Percentiles rank a stretch among this genome's conserved stretches.
Evolutionary conservation across 2,329 filamentous ascomycete genomes (phyloP).

Genomic region (Neonectria coccinea): DNA sequence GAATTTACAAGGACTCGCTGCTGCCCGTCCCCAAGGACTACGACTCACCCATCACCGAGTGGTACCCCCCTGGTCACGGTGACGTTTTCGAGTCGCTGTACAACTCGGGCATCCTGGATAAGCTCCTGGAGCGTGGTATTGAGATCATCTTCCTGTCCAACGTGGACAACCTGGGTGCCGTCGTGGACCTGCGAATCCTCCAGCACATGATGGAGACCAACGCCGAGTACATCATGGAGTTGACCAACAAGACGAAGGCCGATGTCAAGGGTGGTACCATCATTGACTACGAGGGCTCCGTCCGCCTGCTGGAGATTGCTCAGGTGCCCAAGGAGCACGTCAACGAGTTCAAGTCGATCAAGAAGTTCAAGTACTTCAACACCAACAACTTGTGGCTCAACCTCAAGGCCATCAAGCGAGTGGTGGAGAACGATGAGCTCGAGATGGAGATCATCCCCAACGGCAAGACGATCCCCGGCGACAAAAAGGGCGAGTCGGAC

Average conservation of each 20-base stretch:
- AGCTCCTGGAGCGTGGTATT: constrained; percentile 93
- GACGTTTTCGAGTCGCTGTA: constrained; percentile 99
- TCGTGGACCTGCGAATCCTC: constrained; percentile 96
- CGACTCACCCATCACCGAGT: constrained; percentile 90
- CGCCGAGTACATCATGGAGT: constrained; percentile 99
- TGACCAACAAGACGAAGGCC: constrained; percentile 99
- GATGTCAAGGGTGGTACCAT: constrained; percentile 99
- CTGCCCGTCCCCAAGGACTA: constrained; percentile 93
- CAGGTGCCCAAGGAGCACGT: constrained; percentile 99
- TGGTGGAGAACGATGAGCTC: constrained; percentile 97
- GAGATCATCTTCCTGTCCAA: constrained; percentile 99
- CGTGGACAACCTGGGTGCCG: constrained; percentile 97
- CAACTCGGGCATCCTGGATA: constrained; percentile 98
- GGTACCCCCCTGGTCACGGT: constrained; percentile 99
- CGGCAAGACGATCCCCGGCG: constrained; percentile 96
- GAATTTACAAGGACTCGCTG: constrained; percentile 97
- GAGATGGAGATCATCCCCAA: constrained; percentile 99
- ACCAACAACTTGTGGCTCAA: constrained; percentile 99
- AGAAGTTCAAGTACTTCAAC: constrained; percentile 99
- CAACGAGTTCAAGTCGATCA: constrained; percentile 99
- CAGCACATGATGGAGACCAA: constrained; percentile 99
- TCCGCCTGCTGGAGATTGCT: constrained; percentile 96
- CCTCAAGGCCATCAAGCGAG: constrained; percentile 95
- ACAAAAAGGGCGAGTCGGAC: constrained; percentile 99
- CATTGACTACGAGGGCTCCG: constrained; percentile 98